These are phyloP conservation scores for Carex arenaria DNA, from an alignment of 202 grass and related monocot species.

Conservation along the genomic window DNA sequence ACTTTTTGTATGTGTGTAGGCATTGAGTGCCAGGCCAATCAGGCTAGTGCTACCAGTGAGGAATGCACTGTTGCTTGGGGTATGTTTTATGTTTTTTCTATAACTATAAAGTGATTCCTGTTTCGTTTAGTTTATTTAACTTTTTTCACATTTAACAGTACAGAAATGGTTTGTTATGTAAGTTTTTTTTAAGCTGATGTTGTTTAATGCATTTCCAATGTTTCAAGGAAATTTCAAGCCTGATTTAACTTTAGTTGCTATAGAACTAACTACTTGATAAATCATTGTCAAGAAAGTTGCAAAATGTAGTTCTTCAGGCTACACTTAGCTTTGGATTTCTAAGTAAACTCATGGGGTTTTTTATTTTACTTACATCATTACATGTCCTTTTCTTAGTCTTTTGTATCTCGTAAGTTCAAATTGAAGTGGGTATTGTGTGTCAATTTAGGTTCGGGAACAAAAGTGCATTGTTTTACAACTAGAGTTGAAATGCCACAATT, in stretches of 20 bases:
- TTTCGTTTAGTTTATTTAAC: background rate
- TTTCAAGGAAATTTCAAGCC: background rate
- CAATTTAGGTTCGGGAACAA: background rate
- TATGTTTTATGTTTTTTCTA: conserved; percentile 32
- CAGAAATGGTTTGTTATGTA: background rate
- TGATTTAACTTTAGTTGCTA: background rate
- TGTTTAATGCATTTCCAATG: background rate
- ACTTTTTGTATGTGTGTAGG: conserved; percentile 35
- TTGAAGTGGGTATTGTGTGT: background rate
- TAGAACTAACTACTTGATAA: background rate
- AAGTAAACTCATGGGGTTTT: background rate
- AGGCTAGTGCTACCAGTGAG: conserved; percentile 89
- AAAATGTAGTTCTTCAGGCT: background rate
- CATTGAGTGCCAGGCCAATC: conserved; percentile 99
- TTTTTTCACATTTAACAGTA: background rate
- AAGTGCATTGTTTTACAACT: too few species aligned
- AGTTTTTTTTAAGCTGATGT: background rate
- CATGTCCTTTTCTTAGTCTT: background rate
- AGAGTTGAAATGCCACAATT: too few species aligned
- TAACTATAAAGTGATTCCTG: background rate
- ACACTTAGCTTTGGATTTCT: background rate
- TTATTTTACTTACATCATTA: background rate
- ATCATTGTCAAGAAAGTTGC: background rate
- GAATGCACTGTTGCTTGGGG: conserved; percentile 99
- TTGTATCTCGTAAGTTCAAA: background rate